These are phyloP conservation scores for Hypsizygus marmoreus DNA, from an alignment of 768 basidiomycete species.

Conservation along the genomic window DNA sequence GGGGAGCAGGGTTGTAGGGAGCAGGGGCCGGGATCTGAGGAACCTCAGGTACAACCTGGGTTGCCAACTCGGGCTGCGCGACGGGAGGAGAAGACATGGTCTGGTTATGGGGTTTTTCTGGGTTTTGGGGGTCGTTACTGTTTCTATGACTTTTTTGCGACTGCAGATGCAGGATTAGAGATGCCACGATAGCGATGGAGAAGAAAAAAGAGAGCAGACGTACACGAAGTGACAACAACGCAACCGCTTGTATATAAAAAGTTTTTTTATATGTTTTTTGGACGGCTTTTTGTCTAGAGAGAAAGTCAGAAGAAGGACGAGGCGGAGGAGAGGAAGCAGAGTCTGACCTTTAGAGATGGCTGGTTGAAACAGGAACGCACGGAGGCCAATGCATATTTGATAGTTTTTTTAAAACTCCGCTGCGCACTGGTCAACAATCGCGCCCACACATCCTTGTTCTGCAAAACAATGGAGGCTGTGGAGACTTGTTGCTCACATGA, in stretches of 20 bases:
- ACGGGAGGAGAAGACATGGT: conserved; percentile 62
- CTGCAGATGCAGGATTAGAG: conserved; percentile 35
- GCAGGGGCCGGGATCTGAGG: conserved; percentile 47
- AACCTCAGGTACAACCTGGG: conserved; percentile 52
- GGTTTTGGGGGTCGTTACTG: conserved; percentile 83
- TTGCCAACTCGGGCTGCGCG: conserved; percentile 53
- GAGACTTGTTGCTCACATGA: too few relatives aligned
- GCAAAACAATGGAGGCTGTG: too few relatives aligned
- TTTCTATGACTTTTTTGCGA: conserved; percentile 81
- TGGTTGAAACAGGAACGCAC: conserved; percentile 51
- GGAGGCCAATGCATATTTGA: conserved; percentile 31
- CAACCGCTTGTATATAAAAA: conserved; percentile 71
- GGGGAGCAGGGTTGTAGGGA: conserved; percentile 61
- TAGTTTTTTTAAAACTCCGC: conserved; percentile 45
- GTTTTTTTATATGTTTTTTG: conserved; percentile 71
- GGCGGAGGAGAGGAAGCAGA: conserved; percentile 24
- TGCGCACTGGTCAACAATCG: too few relatives aligned
- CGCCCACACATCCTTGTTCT: too few relatives aligned
- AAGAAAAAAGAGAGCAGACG: conserved; percentile 34
- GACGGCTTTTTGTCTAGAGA: conserved; percentile 58
- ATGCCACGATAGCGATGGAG: conserved; percentile 11
- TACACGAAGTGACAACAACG: conserved; percentile 72
- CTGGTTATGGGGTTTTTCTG: conserved; percentile 42
- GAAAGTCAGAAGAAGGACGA: conserved; percentile 14
- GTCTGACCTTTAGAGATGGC: conserved; percentile 70